These are phyloP conservation scores for Coelastrella sp. DNA, from an alignment of 139 green algal genomes.

Conservation along the genomic window DNA sequence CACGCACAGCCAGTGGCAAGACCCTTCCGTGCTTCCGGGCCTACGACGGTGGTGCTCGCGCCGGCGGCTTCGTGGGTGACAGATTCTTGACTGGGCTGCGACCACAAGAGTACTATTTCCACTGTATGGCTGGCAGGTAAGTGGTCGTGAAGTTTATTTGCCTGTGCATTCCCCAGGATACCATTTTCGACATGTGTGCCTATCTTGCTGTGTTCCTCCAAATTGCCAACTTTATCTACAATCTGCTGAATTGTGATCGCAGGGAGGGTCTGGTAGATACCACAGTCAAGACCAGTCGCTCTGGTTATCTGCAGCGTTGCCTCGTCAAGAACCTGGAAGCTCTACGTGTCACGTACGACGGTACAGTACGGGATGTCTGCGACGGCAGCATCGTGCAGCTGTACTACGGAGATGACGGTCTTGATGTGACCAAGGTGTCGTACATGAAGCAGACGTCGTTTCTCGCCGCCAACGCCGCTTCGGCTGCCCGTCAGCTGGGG, in stretches of 20 bases:
- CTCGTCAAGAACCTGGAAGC: constrained; percentile 96
- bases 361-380: constrained; percentile 90
- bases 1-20: constrained; percentile 92
- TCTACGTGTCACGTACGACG: constrained; percentile 90
- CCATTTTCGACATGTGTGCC: too few relatives aligned
- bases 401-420: constrained; percentile 94
- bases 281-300: constrained; percentile 96
- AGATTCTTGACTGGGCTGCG: constrained; percentile 88
- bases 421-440: constrained; percentile 81
- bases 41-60: constrained; percentile 83
- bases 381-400: constrained; percentile 82
- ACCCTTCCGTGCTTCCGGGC: constrained; percentile 97
- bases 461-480: constrained; percentile 79
- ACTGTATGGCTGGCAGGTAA: constrained; percentile 96
- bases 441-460: constrained; percentile 91
- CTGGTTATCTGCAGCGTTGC: constrained; percentile 87
- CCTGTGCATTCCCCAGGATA: too few relatives aligned
- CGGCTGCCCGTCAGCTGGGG: constrained; percentile 47
- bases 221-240: too few relatives aligned
- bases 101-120: constrained; percentile 98
- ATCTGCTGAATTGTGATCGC: too few relatives aligned
- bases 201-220: not conserved
- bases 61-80: constrained; percentile 93
- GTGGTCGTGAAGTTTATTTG: not conserved
- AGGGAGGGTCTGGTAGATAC: constrained; percentile 97